A percentile compares a stretch with the other conserved stretches of the same genome.
phyloP scores from a whole-genome alignment of 805 yeast genomes.

The Starmera dryadoides region DNA sequence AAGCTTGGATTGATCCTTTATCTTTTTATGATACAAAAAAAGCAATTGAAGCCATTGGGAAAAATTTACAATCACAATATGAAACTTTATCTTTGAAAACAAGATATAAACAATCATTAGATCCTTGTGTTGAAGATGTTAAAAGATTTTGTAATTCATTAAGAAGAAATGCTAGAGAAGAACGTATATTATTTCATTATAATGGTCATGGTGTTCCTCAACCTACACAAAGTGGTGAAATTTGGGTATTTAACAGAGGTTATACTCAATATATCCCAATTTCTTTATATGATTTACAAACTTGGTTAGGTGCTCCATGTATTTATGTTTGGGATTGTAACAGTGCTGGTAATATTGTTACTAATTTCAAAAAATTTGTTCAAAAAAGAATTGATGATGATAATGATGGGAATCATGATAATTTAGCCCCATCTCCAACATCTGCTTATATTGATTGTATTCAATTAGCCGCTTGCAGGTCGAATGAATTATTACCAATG shows the following conservation, averaged over 20 bases:
- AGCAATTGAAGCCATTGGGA: constrained; percentile 88
- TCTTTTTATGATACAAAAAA: constrained; percentile 77
- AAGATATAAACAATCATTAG: constrained; percentile 82
- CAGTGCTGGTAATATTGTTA: constrained; percentile 88
- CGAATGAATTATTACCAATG: constrained; percentile 84
- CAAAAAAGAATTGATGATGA: constrained; percentile 87
- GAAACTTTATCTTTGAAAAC: constrained; percentile 84
- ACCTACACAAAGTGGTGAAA: constrained; percentile 93
- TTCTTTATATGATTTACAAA: constrained; percentile 87
- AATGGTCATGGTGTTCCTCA: constrained; percentile 99
- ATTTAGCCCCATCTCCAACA: constrained; percentile 34
- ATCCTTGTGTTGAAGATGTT: constrained; percentile 93
- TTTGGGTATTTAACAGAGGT: constrained; percentile 97
- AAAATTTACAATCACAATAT: constrained; percentile 78
- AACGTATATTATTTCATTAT: constrained; percentile 86
- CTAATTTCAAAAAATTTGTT: constrained; percentile 82
- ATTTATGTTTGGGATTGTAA: constrained; percentile 92
- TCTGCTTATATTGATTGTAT: constrained; percentile 71
- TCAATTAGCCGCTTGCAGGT: constrained; percentile 87
- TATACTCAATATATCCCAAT: constrained; percentile 97
- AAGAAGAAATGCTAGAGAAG: constrained; percentile 88
- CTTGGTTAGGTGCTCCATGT: constrained; percentile 98
- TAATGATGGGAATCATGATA: constrained; percentile 44
- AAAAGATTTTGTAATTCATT: constrained; percentile 86
- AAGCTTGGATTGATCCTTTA: constrained; percentile 91